phyloP scores from a whole-genome alignment of 2,329 filamentous ascomycete genomes.

The Myriangium duriaei region DNA sequence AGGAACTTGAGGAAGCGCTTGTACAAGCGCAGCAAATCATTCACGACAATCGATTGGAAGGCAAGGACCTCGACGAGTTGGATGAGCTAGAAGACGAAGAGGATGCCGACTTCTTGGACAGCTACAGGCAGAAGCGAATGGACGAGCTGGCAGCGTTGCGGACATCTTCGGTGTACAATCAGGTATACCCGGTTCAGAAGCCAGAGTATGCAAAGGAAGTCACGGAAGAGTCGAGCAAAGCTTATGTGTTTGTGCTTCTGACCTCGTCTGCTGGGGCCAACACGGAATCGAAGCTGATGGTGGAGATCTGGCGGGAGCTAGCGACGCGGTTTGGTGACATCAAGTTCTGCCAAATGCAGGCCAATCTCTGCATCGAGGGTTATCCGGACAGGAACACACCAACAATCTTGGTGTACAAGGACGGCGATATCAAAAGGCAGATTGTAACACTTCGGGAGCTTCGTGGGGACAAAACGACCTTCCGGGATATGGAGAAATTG shows the following conservation, averaged over 20 bases:
- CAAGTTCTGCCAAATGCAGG: constrained; percentile 95
- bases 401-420: constrained; percentile 82
- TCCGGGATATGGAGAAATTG: constrained; percentile 67
- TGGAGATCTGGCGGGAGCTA: constrained; percentile 74
- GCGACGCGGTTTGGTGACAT: constrained; percentile 80
- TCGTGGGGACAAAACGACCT: constrained; percentile 56
- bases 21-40: constrained; percentile 69
- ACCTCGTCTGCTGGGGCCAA: constrained; percentile 69
- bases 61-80: constrained; percentile 87
- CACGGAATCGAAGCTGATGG: constrained; percentile 69
- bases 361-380: constrained; percentile 84
- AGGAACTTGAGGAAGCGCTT: constrained; percentile 90
- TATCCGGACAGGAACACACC: constrained; percentile 94
- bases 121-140: constrained; percentile 80
- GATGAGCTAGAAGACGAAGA: constrained; percentile 91
- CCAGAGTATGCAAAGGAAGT: constrained; percentile 86
- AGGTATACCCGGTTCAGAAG: constrained; percentile 88
- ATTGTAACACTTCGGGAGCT: constrained; percentile 78
- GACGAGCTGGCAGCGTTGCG: constrained; percentile 65
- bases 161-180: constrained; percentile 69
- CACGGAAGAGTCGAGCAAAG: constrained; percentile 70
- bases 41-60: constrained; percentile 84
- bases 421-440: constrained; percentile 85
- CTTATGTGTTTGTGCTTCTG: constrained; percentile 62
- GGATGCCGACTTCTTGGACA: constrained; percentile 80